Conservation (phyloP, 768 basidiomycete species). For the Dacryopinax primogenitus region DNA sequence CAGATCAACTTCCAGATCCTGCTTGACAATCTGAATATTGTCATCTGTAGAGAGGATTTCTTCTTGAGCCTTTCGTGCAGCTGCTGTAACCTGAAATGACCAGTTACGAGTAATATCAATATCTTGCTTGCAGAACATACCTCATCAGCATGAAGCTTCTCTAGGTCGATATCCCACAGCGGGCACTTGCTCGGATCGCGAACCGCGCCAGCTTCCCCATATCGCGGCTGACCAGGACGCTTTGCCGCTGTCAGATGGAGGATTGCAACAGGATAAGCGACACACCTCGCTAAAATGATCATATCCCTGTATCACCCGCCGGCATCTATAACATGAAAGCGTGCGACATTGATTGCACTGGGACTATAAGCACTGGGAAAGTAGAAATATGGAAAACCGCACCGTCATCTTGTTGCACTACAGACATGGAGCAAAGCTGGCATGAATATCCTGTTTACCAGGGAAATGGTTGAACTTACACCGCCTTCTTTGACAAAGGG, state of each 20-base stretch:
- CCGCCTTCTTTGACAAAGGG: slow-evolving; percentile 68
- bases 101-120: background rate
- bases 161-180: slow-evolving; percentile 50
- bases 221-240: slow-evolving; percentile 21
- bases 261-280: slow-evolving; percentile 11
- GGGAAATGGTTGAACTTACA: slow-evolving; percentile 32
- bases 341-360: slow-evolving; percentile 54
- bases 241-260: slow-evolving; percentile 1
- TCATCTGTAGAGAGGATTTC: slow-evolving; percentile 36
- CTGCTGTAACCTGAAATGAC: slow-evolving; percentile 48
- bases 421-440: no score
- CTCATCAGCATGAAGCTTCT: slow-evolving; percentile 53
- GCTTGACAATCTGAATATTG: slow-evolving; percentile 51
- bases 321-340: slow-evolving; percentile 74
- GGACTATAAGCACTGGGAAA: background rate
- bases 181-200: slow-evolving; percentile 40
- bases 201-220: slow-evolving; percentile 10
- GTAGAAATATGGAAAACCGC: background rate
- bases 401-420: slow-evolving; percentile 83
- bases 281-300: slow-evolving; percentile 56
- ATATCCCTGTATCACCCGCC: slow-evolving; percentile 57
- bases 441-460: background rate
- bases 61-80: slow-evolving; percentile 52
- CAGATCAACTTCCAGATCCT: slow-evolving; percentile 51
- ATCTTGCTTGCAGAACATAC: slow-evolving; percentile 26